These are phyloP conservation scores for Phanerochaete sordida DNA, from an alignment of 768 basidiomycete species.

Conservation along the genomic window DNA sequence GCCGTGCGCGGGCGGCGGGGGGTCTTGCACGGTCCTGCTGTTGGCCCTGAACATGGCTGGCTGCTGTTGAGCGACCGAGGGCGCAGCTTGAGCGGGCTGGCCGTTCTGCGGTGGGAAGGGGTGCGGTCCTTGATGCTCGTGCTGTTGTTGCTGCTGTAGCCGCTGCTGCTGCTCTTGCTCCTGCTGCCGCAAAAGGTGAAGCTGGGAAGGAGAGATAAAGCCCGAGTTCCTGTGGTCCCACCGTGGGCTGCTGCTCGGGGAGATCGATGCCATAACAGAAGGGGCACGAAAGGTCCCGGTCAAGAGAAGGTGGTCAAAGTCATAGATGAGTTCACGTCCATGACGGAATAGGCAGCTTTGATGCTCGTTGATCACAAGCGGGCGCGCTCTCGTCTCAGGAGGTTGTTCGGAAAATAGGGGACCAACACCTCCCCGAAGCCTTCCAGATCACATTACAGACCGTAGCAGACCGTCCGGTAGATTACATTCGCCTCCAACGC, in stretches of 20 bases:
- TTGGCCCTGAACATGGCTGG: conserved; percentile 10
- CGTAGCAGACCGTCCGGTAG: background rate
- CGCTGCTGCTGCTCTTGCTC: conserved; percentile 17
- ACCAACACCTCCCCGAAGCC: too few relatives aligned
- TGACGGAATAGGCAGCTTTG: conserved; percentile 10
- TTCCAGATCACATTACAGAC: background rate
- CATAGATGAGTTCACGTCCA: conserved; percentile 7
- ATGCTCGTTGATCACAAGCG: conserved; percentile 1
- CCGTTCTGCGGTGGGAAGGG: background rate
- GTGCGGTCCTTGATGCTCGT: conserved; percentile 1
- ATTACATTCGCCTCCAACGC: background rate
- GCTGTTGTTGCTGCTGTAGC: conserved; percentile 23
- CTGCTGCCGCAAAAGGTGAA: conserved; percentile 28
- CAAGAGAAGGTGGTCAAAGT: conserved; percentile 15
- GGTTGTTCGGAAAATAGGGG: background rate
- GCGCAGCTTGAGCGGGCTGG: background rate
- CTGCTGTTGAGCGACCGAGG: conserved; percentile 7
- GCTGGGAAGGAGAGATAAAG: conserved; percentile 34
- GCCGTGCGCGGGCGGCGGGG: conserved; percentile 20
- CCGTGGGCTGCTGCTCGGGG: conserved; percentile 26
- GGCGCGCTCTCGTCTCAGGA: background rate
- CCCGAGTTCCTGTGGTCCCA: conserved; percentile 30
- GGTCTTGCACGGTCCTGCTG: conserved; percentile 15
- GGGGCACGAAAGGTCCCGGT: conserved; percentile 2
- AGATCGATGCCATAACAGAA: conserved; percentile 12